Percentiles rank a stretch among this genome's conserved stretches.
Conservation (phyloP, 2,329 filamentous ascomycete genomes). For the Trichoderma sp. region DNA sequence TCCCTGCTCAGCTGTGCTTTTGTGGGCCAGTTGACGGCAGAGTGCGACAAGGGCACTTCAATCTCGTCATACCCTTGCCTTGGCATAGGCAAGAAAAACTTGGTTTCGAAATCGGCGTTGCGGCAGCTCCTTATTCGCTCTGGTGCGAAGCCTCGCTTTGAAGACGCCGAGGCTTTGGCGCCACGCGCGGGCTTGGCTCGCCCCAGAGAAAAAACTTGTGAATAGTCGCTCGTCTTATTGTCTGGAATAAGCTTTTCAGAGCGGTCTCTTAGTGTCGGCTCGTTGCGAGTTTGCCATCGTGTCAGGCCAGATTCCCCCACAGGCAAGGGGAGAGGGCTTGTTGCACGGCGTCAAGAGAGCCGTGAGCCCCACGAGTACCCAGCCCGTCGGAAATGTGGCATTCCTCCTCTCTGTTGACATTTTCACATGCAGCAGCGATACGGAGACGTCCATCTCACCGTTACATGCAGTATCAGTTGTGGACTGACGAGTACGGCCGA, state of each 20-base stretch:
- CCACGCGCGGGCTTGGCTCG: neutral
- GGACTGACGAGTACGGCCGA: slow-evolving; percentile 2
- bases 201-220: neutral
- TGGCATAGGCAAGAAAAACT: neutral
- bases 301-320: neutral
- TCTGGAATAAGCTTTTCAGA: slow-evolving; percentile 2
- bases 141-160: neutral
- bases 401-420: neutral
- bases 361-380: neutral
- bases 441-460: neutral
- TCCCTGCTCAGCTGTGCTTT: slow-evolving; percentile 25
- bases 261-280: neutral
- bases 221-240: neutral
- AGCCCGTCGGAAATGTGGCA: neutral
- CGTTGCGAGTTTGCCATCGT: neutral
- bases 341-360: neutral
- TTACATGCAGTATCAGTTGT: neutral
- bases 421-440: neutral
- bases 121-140: neutral
- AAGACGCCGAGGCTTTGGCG: neutral
- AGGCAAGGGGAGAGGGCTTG: neutral
- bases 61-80: slow-evolving; percentile 25
- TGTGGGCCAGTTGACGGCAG: slow-evolving; percentile 17
- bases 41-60: slow-evolving; percentile 23
- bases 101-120: neutral